A percentile compares a stretch with the other conserved stretches of the same genome.
Conservation (phyloP, 768 basidiomycete genomes). For the Xerocomus brunneocitrinus region DNA sequence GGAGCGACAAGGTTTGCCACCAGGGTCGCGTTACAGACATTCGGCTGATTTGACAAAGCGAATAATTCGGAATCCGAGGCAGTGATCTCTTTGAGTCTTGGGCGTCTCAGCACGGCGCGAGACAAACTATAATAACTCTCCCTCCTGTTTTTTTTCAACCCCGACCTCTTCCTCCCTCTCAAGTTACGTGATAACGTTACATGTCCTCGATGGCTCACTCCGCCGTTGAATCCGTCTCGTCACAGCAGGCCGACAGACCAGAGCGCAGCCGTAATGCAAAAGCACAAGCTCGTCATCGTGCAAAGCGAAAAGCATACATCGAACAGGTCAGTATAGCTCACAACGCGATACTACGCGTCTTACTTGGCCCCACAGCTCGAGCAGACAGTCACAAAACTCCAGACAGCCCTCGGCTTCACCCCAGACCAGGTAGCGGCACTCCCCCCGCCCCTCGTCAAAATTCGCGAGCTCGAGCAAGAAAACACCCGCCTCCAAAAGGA, state of each 20-base stretch:
- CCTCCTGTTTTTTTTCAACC: slow-evolving; percentile 39
- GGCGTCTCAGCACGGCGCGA: slow-evolving; percentile 27
- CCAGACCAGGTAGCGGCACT: slow-evolving; percentile 72
- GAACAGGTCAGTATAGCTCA: slow-evolving; percentile 54
- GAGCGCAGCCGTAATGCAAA: slow-evolving; percentile 84
- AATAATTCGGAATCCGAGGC: slow-evolving; percentile 47
- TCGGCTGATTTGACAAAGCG: slow-evolving; percentile 41
- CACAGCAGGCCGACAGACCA: slow-evolving; percentile 55
- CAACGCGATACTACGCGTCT: slow-evolving; percentile 7
- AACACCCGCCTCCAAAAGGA: slow-evolving; percentile 66
- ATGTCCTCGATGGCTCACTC: slow-evolving; percentile 57
- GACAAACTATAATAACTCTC: slow-evolving; percentile 34
- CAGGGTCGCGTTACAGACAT: slow-evolving; percentile 32
- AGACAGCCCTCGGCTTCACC: slow-evolving; percentile 65
- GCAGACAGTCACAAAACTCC: slow-evolving; percentile 80
- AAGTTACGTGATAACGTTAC: slow-evolving; percentile 43
- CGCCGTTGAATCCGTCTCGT: slow-evolving; percentile 39
- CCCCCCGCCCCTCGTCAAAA: slow-evolving; percentile 68
- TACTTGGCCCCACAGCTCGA: slow-evolving; percentile 52
- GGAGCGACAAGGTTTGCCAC: slow-evolving; percentile 30
- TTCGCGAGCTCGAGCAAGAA: slow-evolving; percentile 81
- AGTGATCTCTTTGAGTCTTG: slow-evolving; percentile 19
- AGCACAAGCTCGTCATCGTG: slow-evolving; percentile 86
- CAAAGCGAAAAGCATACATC: slow-evolving; percentile 91
- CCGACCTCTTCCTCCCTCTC: slow-evolving; percentile 43